Evolutionary conservation across 1,139 yeast species (phyloP).

Genomic region (Blastobotrys niveus): DNA sequence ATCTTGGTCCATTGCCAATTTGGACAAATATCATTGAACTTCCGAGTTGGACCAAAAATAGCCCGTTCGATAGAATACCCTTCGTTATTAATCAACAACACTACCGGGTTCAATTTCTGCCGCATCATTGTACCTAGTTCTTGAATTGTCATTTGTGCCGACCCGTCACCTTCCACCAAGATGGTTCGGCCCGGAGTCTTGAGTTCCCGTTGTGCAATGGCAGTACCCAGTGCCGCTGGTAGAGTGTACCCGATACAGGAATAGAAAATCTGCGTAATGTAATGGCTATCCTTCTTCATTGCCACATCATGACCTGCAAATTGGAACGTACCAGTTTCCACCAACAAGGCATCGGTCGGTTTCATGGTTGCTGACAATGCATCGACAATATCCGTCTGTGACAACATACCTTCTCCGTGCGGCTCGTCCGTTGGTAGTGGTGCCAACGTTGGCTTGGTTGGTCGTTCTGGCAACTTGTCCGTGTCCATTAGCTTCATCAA

Average conservation of each 20-base stretch:
- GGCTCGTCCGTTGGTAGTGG: slow-evolving; percentile 17
- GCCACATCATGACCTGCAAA: slow-evolving; percentile 61
- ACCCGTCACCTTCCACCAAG: slow-evolving; percentile 81
- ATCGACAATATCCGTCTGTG: slow-evolving; percentile 36
- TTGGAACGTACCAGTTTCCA: slow-evolving; percentile 75
- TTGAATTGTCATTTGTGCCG: slow-evolving; percentile 79
- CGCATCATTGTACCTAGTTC: slow-evolving; percentile 69
- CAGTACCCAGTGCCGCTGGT: slow-evolving; percentile 78
- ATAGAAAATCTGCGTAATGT: slow-evolving; percentile 63
- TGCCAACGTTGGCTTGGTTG: slow-evolving; percentile 21
- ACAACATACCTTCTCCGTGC: slow-evolving; percentile 27
- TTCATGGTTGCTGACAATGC: slow-evolving; percentile 37
- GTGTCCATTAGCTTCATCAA: slow-evolving; percentile 36
- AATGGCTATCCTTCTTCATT: slow-evolving; percentile 48
- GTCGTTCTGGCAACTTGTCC: slow-evolving; percentile 29
- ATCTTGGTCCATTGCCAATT: slow-evolving; percentile 73
- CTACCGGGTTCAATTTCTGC: slow-evolving; percentile 52
- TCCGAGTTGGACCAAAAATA: slow-evolving; percentile 68
- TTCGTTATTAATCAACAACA: slow-evolving; percentile 68
- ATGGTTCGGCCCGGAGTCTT: slow-evolving; percentile 47
- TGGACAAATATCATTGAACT: slow-evolving; percentile 74
- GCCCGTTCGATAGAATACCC: slow-evolving; percentile 87
- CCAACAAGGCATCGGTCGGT: slow-evolving; percentile 59
- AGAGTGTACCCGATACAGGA: slow-evolving; percentile 83
- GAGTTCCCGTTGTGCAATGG: slow-evolving; percentile 57